Conservation (phyloP, 257 asterid species). For the Plantago elongata region DNA sequence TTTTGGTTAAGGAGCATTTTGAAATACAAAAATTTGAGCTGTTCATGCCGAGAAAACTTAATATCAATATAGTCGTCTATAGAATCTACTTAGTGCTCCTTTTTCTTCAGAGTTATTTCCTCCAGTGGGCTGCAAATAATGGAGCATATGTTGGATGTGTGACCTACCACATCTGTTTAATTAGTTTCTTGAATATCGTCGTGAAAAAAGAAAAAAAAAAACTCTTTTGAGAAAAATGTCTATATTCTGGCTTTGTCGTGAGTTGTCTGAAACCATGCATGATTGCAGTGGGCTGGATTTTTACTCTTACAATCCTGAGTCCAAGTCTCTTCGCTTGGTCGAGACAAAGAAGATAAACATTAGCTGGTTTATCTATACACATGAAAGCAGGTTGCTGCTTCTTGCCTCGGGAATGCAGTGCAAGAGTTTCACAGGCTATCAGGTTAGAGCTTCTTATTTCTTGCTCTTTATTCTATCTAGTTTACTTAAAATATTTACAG, state of each 20-base stretch:
- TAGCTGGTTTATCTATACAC: conserved; percentile 90
- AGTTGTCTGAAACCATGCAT: conserved; percentile 23
- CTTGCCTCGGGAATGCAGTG: conserved; percentile 92
- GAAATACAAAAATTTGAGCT: no score
- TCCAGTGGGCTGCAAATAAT: no score
- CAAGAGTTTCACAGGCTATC: conserved; percentile 85
- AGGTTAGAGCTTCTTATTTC: conserved; percentile 46
- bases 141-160: no score
- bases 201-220: conserved; percentile 9
- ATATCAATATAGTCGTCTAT: no score
- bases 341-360: conserved; percentile 69
- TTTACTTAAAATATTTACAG: conserved; percentile 8
- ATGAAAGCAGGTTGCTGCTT: conserved; percentile 95
- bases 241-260: conserved; percentile 12
- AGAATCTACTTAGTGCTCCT: no score
- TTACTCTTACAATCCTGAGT: conserved; percentile 46
- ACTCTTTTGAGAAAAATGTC: conserved; percentile 1
- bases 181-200: conserved; percentile 6
- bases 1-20: no score
- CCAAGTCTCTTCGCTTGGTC: conserved; percentile 57
- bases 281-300: conserved; percentile 83
- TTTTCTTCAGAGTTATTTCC: no score
- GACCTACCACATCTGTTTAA: conserved; percentile 3
- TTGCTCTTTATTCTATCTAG: conserved; percentile 6
- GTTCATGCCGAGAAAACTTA: no score